Evolutionary conservation across 352 stramenopile species (phyloP).

Genomic region (Pythium phragmitis): DNA sequence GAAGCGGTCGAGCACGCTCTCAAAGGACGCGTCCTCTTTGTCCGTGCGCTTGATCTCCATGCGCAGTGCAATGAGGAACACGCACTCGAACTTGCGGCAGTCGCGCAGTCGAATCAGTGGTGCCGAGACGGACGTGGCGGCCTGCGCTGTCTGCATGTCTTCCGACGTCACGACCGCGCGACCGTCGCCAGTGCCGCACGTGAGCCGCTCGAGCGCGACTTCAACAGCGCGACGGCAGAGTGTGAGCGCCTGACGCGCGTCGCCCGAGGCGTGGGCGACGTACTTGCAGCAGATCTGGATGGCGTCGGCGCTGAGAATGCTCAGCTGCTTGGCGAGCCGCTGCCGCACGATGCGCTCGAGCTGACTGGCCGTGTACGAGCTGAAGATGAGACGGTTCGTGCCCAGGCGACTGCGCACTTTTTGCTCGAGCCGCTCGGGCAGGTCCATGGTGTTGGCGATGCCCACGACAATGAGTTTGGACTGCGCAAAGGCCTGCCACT

Average conservation of each 20-base stretch:
- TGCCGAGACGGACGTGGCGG: constrained; percentile 51
- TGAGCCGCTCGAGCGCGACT: constrained; percentile 47
- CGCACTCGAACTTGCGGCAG: constrained; percentile 73
- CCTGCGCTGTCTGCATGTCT: constrained; percentile 55
- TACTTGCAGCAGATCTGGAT: constrained; percentile 69
- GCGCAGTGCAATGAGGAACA: constrained; percentile 62
- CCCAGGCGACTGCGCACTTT: constrained; percentile 72
- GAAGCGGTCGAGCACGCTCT: constrained; percentile 62
- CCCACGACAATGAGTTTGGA: constrained; percentile 71
- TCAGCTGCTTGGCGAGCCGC: constrained; percentile 45
- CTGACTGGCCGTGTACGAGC: constrained; percentile 59
- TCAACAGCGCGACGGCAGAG: constrained; percentile 67
- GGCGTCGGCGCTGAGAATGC: constrained; percentile 59
- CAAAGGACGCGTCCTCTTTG: constrained; percentile 43
- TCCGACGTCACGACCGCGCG: constrained; percentile 42
- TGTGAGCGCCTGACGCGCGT: constrained; percentile 63
- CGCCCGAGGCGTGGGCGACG: constrained; percentile 62
- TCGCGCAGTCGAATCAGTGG: constrained; percentile 49
- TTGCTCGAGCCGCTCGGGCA: constrained; percentile 63
- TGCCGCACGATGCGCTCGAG: constrained; percentile 69
- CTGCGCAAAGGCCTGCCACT: constrained; percentile 57
- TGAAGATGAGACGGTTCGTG: constrained; percentile 67
- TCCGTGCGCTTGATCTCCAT: constrained; percentile 56
- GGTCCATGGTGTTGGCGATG: constrained; percentile 82
- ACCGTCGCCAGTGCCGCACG: not conserved